Evolutionary conservation across 768 basidiomycete species (phyloP), one percentile per base, ranked within the genome.

Genomic region (Trametopsis cervina): DNA sequence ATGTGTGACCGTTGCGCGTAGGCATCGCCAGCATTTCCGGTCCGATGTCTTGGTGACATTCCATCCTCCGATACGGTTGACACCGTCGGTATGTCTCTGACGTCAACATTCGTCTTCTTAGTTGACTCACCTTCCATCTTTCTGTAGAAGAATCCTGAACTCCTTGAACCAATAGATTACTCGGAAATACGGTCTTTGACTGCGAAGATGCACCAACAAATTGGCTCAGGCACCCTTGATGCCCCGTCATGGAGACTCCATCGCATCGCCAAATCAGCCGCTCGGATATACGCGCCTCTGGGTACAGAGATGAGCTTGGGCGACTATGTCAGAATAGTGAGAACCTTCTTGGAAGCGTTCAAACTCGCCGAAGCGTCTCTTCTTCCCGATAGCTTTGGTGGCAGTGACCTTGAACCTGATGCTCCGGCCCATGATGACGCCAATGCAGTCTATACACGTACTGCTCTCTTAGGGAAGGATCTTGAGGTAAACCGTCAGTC

Each of bases 1-100:
- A n/a, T n/a, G n/a, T n/a, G n/a, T n/a, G n/a, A n/a, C n/a, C 29
- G 38, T 36, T 45, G 45, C n/a, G n/a, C n/a, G n/a, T 55, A 88
- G 85, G 77, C 88, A 89, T 63, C 76, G 87, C 36, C 81, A 92
- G 58, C 83, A 90, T 63, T 94, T 90, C 59, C 80, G 92, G 22
- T 89, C 86, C 9, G 89, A 93, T 57, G 89, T 93, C 15, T 66
- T 94, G 41, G 85, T 94, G 18, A 85, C 84, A 2, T 90, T 88
- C 61, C 82, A 89, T 54, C 70, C 76, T 13, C 85, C 87, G 0
- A 70, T 87, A 60, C 72, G 61, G 35, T 85, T 89, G 57, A 69
- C 71, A 10, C 76, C 84, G 20, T 77, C 82, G 72, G 86, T 78
- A 50, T 47, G 51, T 49, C 37, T 23, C 37, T 13, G 39, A 25